Evolutionary conservation across 768 basidiomycete species (phyloP), one percentile per base, ranked within the genome.

Genomic region (Mycena galericulata): DNA sequence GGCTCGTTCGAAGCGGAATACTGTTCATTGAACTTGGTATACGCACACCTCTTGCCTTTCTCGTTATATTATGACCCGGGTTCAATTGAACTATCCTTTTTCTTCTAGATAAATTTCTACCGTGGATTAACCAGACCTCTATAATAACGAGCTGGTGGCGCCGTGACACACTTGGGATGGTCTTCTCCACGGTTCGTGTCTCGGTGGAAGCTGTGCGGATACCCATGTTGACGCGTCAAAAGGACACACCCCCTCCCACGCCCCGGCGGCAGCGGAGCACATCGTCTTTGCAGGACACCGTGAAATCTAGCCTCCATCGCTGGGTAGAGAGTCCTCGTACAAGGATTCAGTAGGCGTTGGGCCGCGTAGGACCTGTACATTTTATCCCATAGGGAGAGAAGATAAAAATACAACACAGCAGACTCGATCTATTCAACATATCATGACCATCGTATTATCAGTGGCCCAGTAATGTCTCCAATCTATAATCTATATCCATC

Each of bases 401-500:
- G 18, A 36, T n/a, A 57, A 58, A 65, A 65, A 22, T 68, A 68
- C 67, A 68, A 64, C 65, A 65, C 27, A 61, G 36, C 47, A 47
- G 34, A 57, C 55, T 51, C 47, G 43, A 59, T 68, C 62, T 68
- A 68, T 58, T 58, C 56, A 61, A 62, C 38, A 53, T 43, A 45
- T 53, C 18, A 14, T n/a, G 58, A 54, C 65, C 66, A 62, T 41
- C 53, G 51, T 61, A 65, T 58, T 54, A 58, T 36, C 51, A 41
- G 32, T 43, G 43, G 32, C 26, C 57, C 36, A 56, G 68, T 66
- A 43, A 41, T 43, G 54, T 67, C 46, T 47, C 43, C 79, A n/a
- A n/a, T n/a, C n/a, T n/a, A n/a, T n/a, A 95, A 84, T 95, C 93
- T 34, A 95, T 87, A 78, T 95, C 93, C 93, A 95, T 95, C 85